Percentiles rank a stretch among this genome's conserved stretches.
Conservation (phyloP, 805 yeast genomes). For the Candida jianshihensis region DNA sequence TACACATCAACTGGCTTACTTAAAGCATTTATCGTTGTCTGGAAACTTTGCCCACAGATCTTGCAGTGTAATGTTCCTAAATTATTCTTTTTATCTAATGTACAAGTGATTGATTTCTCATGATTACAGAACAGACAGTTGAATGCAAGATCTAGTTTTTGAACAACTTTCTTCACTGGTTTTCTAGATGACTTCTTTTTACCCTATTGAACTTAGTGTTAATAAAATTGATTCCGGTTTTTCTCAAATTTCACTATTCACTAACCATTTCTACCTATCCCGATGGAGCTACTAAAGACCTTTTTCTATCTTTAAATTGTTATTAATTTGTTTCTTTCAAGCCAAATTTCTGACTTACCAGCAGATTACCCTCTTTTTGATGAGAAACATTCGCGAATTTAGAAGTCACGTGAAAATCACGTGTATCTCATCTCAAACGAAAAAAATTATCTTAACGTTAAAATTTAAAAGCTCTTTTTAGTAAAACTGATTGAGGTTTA, state of each 20-base stretch:
- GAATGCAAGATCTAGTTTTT: constrained; percentile 73
- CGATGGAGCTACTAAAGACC: too few relatives aligned
- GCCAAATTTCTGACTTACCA: too few relatives aligned
- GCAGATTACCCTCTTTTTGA: too few relatives aligned
- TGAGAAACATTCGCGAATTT: too few relatives aligned
- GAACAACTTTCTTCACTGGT: constrained; percentile 73
- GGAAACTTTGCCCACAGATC: constrained; percentile 91
- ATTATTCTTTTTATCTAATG: constrained; percentile 77
- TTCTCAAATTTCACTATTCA: background rate
- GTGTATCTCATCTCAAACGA: too few relatives aligned
- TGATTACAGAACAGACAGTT: constrained; percentile 94
- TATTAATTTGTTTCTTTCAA: too few relatives aligned
- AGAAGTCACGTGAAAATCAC: too few relatives aligned
- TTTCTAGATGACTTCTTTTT: constrained; percentile 82
- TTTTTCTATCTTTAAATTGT: too few relatives aligned
- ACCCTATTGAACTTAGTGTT: constrained; percentile 36
- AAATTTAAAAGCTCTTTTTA: too few relatives aligned
- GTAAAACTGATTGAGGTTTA: too few relatives aligned
- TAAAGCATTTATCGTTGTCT: constrained; percentile 67
- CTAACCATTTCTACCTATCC: background rate
- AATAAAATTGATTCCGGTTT: too few relatives aligned
- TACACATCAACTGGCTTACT: constrained; percentile 92
- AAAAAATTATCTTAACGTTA: too few relatives aligned
- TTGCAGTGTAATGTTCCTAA: constrained; percentile 85
- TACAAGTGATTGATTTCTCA: constrained; percentile 84